Base-by-base conservation (phyloP, 164 flowering plant genomes). In the Piper betle region DNA sequence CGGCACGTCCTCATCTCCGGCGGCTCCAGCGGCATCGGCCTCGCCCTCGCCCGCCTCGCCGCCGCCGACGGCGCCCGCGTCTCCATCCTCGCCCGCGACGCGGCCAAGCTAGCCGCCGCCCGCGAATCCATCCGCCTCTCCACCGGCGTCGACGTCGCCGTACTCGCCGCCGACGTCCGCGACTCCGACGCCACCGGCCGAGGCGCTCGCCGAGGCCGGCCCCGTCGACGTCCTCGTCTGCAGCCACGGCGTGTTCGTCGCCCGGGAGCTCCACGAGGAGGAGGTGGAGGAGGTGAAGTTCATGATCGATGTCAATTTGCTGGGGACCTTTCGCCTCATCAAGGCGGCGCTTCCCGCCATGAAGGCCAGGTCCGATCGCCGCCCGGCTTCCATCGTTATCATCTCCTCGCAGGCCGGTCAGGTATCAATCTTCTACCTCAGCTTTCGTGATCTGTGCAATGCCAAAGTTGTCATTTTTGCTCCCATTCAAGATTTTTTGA, bases 1-100 rank as follows among this genome's bases (percentile, higher is more conserved):
- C 90, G 97, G 69, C 91, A 93, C 66, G 88, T 93, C 7, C 80
- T 93, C 88, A 86, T 93, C 73, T 79, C 91, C 12, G 97, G 97
- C 15, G 97, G 98, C 43, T 93, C 98, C 38, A 93, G 96, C 68
- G 97, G 98, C 50, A 93, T 93, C 66, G 97, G 98, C 52, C 80
- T 87, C 4, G 91, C 97, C 54, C 71, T 92, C 19, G 97, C 98
- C 37, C 81, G 66, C 68, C 84, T 55, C 50, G 89, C 88, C 55
- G 97, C 87, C 9, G 46, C 74, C 4, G 79, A 84, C 43, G 98
- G 97, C 15, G 89, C 96, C 12, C 81, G 76, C n/a, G 90, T 92
- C 63, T 80, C 93, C 57, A 80, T 92, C 73, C 81, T 92, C 4
- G 95, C 98, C 10, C 93, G 98, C 7, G 79, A 81, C 68, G 62